These are phyloP conservation scores for Codiaeum variegatum DNA, from an alignment of 441 rosid species.

Conservation along the genomic window DNA sequence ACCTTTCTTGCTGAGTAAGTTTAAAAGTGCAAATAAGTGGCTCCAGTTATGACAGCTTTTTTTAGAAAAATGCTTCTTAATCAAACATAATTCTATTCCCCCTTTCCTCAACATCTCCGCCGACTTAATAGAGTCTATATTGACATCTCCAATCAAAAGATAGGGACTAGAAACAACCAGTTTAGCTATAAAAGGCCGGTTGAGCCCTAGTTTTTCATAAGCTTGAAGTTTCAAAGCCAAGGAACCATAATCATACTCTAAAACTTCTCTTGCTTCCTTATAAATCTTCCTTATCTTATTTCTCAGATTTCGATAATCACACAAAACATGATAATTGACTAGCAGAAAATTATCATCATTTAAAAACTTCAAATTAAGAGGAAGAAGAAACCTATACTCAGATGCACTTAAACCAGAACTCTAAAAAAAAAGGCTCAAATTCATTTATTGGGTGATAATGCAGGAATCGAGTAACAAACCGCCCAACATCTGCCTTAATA, in stretches of 20 bases:
- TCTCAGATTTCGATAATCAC: slow-evolving; percentile 51
- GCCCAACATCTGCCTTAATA: slow-evolving; percentile 29
- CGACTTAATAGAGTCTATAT: slow-evolving; percentile 42
- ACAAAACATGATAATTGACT: slow-evolving; percentile 57
- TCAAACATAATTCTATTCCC: slow-evolving; percentile 44
- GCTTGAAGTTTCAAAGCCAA: slow-evolving; percentile 54
- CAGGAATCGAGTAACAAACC: slow-evolving; percentile 42
- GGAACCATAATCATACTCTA: slow-evolving; percentile 44
- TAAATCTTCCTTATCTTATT: slow-evolving; percentile 58
- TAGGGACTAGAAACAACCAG: slow-evolving; percentile 46
- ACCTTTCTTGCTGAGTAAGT: slow-evolving; percentile 35
- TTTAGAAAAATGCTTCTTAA: slow-evolving; percentile 44
- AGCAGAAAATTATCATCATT: slow-evolving; percentile 56
- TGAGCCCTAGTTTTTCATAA: slow-evolving; percentile 53
- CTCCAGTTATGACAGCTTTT: slow-evolving; percentile 44
- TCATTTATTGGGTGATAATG: slow-evolving; percentile 79
- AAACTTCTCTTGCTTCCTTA: slow-evolving; percentile 52
- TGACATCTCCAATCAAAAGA: slow-evolving; percentile 45
- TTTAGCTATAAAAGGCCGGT: slow-evolving; percentile 37
- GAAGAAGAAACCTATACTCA: slow-evolving; percentile 48
- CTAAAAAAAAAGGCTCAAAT: slow-evolving; percentile 83
- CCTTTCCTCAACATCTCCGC: slow-evolving; percentile 41
- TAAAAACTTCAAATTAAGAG: slow-evolving; percentile 49
- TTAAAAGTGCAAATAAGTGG: slow-evolving; percentile 39
- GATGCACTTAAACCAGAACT: slow-evolving; percentile 59